Conservation (phyloP, 805 yeast genomes). For the Teunomyces atbi region DNA sequence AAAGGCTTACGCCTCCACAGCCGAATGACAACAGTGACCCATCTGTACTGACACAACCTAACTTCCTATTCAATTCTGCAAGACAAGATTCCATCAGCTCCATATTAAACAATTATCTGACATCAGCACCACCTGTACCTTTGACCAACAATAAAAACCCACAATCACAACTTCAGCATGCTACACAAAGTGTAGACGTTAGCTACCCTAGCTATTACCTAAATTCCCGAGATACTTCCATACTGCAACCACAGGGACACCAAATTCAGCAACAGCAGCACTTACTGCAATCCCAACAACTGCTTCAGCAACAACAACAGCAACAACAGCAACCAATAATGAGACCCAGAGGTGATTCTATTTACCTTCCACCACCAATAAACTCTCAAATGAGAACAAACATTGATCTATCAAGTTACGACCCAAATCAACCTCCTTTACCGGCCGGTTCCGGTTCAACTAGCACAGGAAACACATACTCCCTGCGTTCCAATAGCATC, state of each 20-base stretch:
- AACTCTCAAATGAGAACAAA: conserved; percentile 11
- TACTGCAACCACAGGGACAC: conserved; percentile 9
- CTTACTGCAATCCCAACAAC: conserved; percentile 9
- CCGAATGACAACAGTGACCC: conserved; percentile 5
- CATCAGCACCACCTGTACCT: conserved; percentile 3
- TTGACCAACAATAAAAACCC: conserved; percentile 2
- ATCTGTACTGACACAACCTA: conserved; percentile 11
- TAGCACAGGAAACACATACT: conserved; percentile 4
- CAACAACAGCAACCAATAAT: conserved; percentile 1
- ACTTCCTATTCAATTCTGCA: conserved; percentile 25
- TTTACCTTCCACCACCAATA: conserved; percentile 38
- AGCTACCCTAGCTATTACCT: conserved; percentile 9
- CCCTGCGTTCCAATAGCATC: conserved; percentile 34
- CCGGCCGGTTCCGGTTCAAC: conserved; percentile 3
- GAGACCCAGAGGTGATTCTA: conserved; percentile 38
- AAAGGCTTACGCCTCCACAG: neutral
- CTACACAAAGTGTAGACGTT: conserved; percentile 5
- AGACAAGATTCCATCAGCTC: conserved; percentile 31
- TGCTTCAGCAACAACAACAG: neutral
- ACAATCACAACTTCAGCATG: conserved; percentile 2
- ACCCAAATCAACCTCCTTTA: conserved; percentile 9
- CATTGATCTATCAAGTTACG: conserved; percentile 1
- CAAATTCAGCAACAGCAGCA: neutral
- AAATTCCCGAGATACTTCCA: conserved; percentile 5
- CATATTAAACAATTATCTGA: conserved; percentile 21